Evolutionary conservation across 2,329 filamentous ascomycete genomes (phyloP), one percentile per base, ranked within the genome.

Genomic region (Lecanicillium sp.): DNA sequence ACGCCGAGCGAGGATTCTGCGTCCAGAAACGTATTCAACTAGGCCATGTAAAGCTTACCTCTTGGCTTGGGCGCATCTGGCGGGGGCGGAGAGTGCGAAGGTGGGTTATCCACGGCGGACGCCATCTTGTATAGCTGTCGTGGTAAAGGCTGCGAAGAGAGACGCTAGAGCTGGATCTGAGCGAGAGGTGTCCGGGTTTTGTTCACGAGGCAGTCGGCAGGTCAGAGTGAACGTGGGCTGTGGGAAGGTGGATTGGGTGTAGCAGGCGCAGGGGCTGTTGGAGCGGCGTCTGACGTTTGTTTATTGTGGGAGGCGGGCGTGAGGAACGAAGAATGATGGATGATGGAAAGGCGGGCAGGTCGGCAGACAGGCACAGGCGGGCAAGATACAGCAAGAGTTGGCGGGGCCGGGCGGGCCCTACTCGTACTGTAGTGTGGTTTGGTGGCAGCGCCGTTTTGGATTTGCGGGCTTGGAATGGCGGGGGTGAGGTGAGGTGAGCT

Each of bases 11-110:
- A n/a, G n/a, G n/a, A n/a, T n/a, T n/a, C n/a, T n/a, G n/a, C n/a
- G n/a, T n/a, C n/a, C n/a, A n/a, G n/a, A n/a, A n/a, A n/a, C n/a
- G n/a, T n/a, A n/a, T n/a, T n/a, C n/a, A n/a, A n/a, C n/a, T 18
- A 4, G 25, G 29, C 28, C 15, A 31, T 18, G 18, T 36, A 25
- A 33, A n/a, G 44, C 59, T 42, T 50, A 71, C 69, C 69, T 49
- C 62, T 69, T 40, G 70, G 70, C 33, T 68, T 61, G 48, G 66
- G 63, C 37, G 49, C 54, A 45, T 64, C 57, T 27, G 56, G 58
- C 19, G 57, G 56, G 17, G 64, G 62, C 46, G 69, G 66, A 38
- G 62, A 60, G 45, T 70, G 67, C 36, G 60, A 46, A 19, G 61
- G 54, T 8, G 65, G 56, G 28, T 50, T 53, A 29, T 64, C 56